A percentile compares a stretch with the other conserved stretches of the same genome.
Conservation (phyloP, 176 grass and related monocot genomes). For the Raddia guianensis region DNA sequence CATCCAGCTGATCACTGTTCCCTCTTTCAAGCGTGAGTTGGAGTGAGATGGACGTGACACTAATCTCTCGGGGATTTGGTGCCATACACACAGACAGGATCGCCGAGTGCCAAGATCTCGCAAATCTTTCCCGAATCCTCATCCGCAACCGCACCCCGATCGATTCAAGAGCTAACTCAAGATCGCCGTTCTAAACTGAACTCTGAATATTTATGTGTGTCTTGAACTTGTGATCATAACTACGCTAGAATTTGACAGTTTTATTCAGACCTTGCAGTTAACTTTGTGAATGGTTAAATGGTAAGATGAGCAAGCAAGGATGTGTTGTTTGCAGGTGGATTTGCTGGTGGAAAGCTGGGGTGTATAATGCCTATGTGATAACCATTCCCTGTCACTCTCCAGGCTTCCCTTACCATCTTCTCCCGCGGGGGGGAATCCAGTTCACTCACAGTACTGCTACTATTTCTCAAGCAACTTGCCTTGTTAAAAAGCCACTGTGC, state of each 20-base stretch:
- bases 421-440: constrained; percentile 26
- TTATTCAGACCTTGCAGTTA: background rate
- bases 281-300: background rate
- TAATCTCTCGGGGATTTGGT: constrained; percentile 11
- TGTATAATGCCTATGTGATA: constrained; percentile 21
- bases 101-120: constrained; percentile 8
- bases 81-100: constrained; percentile 11
- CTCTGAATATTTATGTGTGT: background rate
- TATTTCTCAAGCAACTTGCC: constrained; percentile 20
- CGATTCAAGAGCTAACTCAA: background rate
- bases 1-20: background rate
- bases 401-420: background rate
- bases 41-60: constrained; percentile 42
- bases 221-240: background rate
- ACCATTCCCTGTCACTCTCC: constrained; percentile 46
- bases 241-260: background rate
- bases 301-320: background rate
- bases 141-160: background rate
- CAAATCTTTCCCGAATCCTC: constrained; percentile 5
- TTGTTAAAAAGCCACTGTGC: constrained; percentile 25
- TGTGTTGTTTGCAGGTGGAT: background rate
- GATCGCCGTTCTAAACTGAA: background rate
- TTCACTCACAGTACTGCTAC: constrained; percentile 20
- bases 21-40: constrained; percentile 28
- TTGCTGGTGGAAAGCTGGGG: constrained; percentile 1